phyloP scores from a whole-genome alignment of 108 stramenopile species.

The Skeletonema potamos region DNA sequence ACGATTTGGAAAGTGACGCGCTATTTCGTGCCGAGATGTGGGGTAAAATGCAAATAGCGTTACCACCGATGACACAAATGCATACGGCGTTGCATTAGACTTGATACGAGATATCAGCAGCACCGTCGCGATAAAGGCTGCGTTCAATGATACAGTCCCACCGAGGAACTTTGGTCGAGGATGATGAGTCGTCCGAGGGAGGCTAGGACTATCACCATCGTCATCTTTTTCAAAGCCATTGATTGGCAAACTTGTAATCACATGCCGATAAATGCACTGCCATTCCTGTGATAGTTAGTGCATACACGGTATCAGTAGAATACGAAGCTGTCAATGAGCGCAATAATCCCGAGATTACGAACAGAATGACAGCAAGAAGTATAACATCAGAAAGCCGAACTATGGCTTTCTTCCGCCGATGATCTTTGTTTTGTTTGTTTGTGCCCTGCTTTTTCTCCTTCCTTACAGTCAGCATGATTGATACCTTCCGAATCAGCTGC shows the following conservation, averaged over 20 bases:
- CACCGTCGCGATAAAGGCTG: slow-evolving; percentile 71
- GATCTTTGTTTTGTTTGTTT: not conserved
- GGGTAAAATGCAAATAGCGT: slow-evolving; percentile 78
- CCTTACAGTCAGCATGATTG: not conserved
- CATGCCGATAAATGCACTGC: slow-evolving; percentile 62
- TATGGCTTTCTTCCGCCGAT: slow-evolving; percentile 17
- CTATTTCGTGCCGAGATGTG: slow-evolving; percentile 53
- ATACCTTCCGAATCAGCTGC: not conserved
- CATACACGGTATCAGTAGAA: slow-evolving; percentile 72
- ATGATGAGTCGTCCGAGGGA: slow-evolving; percentile 1
- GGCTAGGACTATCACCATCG: not conserved
- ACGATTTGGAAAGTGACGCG: slow-evolving; percentile 22
- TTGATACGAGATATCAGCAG: slow-evolving; percentile 65
- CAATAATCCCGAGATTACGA: slow-evolving; percentile 55
- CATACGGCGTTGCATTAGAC: slow-evolving; percentile 46
- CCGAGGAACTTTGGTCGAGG: slow-evolving; percentile 66
- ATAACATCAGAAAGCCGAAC: slow-evolving; percentile 53
- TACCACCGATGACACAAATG: slow-evolving; percentile 57
- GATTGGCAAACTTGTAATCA: slow-evolving; percentile 72
- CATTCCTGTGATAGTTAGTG: slow-evolving; percentile 64
- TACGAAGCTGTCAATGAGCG: slow-evolving; percentile 77
- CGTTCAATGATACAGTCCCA: slow-evolving; percentile 71
- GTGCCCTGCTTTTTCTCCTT: slow-evolving; percentile 1
- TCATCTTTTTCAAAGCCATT: slow-evolving; percentile 41
- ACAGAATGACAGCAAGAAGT: slow-evolving; percentile 51